Evolutionary conservation across 805 yeast genomes (phyloP).

Genomic region (Yarrowia sp.): DNA sequence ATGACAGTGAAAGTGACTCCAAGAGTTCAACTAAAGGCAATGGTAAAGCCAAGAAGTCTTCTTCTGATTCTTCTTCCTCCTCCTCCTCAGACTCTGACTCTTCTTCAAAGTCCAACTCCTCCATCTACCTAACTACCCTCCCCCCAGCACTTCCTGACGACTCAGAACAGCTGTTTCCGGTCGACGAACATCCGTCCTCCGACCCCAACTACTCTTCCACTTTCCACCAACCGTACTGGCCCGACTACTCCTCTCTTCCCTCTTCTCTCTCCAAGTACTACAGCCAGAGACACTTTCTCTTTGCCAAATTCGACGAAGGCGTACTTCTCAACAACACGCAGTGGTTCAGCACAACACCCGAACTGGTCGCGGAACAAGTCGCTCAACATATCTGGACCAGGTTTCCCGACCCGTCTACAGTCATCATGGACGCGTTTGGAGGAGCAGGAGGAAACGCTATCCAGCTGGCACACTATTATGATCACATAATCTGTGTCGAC

Average conservation of each 20-base stretch:
- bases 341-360: conserved; percentile 91
- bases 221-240: conserved; percentile 1
- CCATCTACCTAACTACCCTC: background rate
- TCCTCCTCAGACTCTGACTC: background rate
- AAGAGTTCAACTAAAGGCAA: background rate
- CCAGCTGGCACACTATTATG: conserved; percentile 56
- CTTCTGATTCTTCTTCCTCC: background rate
- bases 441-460: conserved; percentile 89
- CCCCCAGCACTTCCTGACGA: background rate
- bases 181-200: background rate
- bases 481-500: conserved; percentile 34
- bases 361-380: conserved; percentile 54
- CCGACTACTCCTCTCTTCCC: background rate
- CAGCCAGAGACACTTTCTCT: conserved; percentile 53
- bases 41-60: background rate
- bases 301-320: conserved; percentile 63
- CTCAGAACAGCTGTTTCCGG: background rate
- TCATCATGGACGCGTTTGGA: conserved; percentile 65
- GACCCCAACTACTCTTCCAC: background rate
- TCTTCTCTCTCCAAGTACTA: conserved; percentile 26
- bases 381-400: conserved; percentile 31
- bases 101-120: background rate
- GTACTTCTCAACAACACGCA: conserved; percentile 65
- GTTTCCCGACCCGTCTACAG: conserved; percentile 29
- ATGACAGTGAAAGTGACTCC: background rate